Evolutionary conservation across 768 basidiomycete species (phyloP).

Genomic region (Suillus decipiens): DNA sequence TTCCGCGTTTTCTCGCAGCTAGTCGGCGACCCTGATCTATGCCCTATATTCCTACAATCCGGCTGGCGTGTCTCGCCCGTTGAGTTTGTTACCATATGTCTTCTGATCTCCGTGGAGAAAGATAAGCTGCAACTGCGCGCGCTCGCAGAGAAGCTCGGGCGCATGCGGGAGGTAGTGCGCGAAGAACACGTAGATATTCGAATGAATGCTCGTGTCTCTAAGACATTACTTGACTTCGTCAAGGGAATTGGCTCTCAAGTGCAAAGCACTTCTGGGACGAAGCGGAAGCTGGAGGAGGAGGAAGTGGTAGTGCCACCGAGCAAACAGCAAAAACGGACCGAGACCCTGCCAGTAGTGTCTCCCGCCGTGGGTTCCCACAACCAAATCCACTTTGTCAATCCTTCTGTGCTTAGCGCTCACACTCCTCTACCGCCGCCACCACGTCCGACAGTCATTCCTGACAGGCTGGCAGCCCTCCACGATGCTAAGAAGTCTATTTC

Average conservation of each 20-base stretch:
- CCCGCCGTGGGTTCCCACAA: background rate
- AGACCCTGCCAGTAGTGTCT: background rate
- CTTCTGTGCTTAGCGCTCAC: background rate
- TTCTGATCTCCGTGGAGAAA: conserved; percentile 57
- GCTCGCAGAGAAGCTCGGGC: conserved; percentile 45
- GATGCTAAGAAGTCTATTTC: conserved; percentile 22
- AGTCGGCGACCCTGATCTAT: conserved; percentile 37
- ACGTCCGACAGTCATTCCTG: conserved; percentile 21
- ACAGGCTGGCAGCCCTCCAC: conserved; percentile 17
- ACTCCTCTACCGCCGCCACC: conserved; percentile 5
- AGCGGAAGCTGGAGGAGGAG: conserved; percentile 31
- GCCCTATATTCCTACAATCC: conserved; percentile 39
- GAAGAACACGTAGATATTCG: conserved; percentile 62
- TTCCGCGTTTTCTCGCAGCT: conserved; percentile 51
- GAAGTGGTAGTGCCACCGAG: background rate
- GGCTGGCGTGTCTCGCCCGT: conserved; percentile 62
- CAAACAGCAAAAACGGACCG: conserved; percentile 15
- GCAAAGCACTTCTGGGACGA: background rate
- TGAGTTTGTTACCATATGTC: conserved; percentile 60
- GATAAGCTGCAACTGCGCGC: conserved; percentile 37
- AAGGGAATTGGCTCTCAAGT: conserved; percentile 24
- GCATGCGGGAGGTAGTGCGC: conserved; percentile 60
- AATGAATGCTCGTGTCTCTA: conserved; percentile 59
- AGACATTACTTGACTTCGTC: conserved; percentile 57
- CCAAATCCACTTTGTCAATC: background rate